phyloP scores from a whole-genome alignment of 495 filamentous ascomycete species.

The Clavariopsis aquatica region DNA sequence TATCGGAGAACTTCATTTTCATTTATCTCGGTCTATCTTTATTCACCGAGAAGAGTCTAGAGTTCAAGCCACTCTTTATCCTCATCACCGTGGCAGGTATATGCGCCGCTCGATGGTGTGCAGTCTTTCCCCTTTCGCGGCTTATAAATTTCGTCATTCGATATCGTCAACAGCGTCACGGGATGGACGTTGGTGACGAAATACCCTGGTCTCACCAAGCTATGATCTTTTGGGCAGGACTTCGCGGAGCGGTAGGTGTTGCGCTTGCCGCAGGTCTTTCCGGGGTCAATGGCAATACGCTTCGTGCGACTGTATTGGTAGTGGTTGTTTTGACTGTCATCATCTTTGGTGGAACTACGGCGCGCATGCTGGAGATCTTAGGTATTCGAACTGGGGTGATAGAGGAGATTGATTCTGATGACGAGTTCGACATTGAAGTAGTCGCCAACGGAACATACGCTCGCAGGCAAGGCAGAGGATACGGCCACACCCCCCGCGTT shows the following conservation, averaged over 20 bases:
- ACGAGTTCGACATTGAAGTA: constrained; percentile 97
- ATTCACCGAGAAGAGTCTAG: constrained; percentile 83
- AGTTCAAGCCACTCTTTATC: constrained; percentile 94
- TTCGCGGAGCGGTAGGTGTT: constrained; percentile 94
- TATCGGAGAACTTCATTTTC: constrained; percentile 99
- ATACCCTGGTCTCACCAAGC: constrained; percentile 90
- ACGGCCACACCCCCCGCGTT: constrained; percentile 73
- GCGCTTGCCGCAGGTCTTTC: constrained; percentile 87
- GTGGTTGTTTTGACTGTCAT: constrained; percentile 98
- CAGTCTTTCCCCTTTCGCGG: constrained; percentile 89
- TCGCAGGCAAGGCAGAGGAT: constrained; percentile 61
- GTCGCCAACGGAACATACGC: constrained; percentile 70
- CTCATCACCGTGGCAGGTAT: constrained; percentile 88
- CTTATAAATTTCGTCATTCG: constrained; percentile 92
- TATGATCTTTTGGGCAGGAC: constrained; percentile 97
- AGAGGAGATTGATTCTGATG: constrained; percentile 93
- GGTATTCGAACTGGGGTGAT: constrained; percentile 93
- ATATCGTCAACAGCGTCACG: constrained; percentile 78
- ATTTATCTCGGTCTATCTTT: constrained; percentile 95
- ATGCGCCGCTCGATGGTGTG: constrained; percentile 84
- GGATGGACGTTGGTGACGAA: constrained; percentile 81
- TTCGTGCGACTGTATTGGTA: constrained; percentile 90
- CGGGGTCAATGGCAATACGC: constrained; percentile 72
- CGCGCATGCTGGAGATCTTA: constrained; percentile 97
- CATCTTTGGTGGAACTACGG: constrained; percentile 96